Percentiles rank a stretch among this genome's conserved stretches.
These are phyloP conservation scores for Carex sylvatica DNA, from an alignment of 202 grass and related monocot species.

Conservation along the genomic window DNA sequence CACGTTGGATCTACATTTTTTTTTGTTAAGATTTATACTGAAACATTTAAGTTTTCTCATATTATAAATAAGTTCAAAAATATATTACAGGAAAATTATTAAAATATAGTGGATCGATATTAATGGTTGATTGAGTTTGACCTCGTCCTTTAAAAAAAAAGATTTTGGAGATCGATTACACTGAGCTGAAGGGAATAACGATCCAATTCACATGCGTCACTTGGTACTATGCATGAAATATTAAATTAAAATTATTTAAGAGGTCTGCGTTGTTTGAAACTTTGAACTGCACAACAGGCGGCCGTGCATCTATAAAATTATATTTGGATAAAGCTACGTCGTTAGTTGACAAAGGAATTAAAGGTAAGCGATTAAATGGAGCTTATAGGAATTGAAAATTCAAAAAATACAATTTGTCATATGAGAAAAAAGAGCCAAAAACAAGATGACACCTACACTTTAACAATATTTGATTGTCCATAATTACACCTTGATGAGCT, in stretches of 20 bases:
- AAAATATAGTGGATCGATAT: no score
- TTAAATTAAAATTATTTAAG: no score
- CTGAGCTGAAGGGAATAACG: not conserved
- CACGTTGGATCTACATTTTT: no score
- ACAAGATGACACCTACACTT: not conserved
- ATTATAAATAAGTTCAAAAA: no score
- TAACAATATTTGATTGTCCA: not conserved
- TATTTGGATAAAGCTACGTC: not conserved
- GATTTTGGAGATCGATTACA: not conserved
- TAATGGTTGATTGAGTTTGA: no score
- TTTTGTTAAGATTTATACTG: no score
- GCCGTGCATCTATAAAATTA: not conserved
- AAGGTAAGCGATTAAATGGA: not conserved
- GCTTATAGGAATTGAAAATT: not conserved
- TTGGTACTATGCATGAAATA: not conserved
- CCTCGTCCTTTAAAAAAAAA: no score
- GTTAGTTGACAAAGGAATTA: not conserved
- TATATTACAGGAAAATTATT: no score
- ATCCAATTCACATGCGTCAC: not conserved
- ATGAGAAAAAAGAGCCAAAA: not conserved
- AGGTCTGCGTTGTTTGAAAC: not conserved
- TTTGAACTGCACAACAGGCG: not conserved
- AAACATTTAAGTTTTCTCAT: no score
- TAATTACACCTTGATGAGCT: constrained; percentile 21
- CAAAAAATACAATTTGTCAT: not conserved